Evolutionary conservation across 805 yeast genomes (phyloP).

Genomic region (Wickerhamiella allomyrinae): DNA sequence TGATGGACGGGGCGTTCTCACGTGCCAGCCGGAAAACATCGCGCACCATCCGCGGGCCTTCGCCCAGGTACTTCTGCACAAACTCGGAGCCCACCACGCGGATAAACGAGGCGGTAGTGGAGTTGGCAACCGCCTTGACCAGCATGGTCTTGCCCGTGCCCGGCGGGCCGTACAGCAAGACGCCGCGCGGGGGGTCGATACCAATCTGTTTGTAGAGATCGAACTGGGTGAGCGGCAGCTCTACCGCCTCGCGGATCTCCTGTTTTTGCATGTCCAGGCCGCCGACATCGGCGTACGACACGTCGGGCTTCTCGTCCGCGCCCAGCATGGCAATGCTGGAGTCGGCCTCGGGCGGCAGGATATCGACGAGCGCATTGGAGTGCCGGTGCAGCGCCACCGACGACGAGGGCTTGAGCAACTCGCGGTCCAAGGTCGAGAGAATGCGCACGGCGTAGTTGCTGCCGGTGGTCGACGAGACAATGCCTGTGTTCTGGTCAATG

Average conservation of each 20-base stretch:
- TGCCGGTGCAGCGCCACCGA: constrained; percentile 97
- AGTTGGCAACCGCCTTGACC: constrained; percentile 96
- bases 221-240: constrained; percentile 87
- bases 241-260: constrained; percentile 97
- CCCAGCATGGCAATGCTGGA: constrained; percentile 90
- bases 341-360: constrained; percentile 97
- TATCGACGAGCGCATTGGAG: constrained; percentile 93
- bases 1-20: constrained; percentile 93
- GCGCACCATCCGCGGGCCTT: constrained; percentile 99
- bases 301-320: constrained; percentile 89
- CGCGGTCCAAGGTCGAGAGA: constrained; percentile 86
- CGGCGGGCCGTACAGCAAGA: constrained; percentile 95
- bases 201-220: constrained; percentile 95
- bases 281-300: constrained; percentile 95
- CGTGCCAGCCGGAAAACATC: constrained; percentile 95
- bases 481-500: constrained; percentile 90
- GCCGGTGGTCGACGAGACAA: constrained; percentile 94
- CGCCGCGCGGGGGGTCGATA: constrained; percentile 98
- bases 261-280: constrained; percentile 99
- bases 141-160: constrained; percentile 99
- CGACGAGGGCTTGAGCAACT: constrained; percentile 82
- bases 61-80: constrained; percentile 95
- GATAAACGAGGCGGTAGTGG: constrained; percentile 88
- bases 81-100: constrained; percentile 97
- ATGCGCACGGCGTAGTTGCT: constrained; percentile 94